Evolutionary conservation across 2,329 filamentous ascomycete genomes (phyloP).

Genomic region (Erysiphe pulchra): DNA sequence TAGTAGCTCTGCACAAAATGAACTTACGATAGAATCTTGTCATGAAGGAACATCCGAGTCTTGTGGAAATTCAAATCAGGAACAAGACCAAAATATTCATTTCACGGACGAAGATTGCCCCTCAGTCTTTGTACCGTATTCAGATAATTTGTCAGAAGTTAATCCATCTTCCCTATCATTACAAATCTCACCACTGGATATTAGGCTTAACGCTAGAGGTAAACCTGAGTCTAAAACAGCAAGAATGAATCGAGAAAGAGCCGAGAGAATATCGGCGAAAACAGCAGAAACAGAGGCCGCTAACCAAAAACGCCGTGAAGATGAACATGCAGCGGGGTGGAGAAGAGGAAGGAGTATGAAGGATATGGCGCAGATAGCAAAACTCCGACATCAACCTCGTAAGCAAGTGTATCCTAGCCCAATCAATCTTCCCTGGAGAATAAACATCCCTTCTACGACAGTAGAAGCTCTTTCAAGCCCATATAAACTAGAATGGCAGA

Average conservation of each 20-base stretch:
- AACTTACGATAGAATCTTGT: not conserved
- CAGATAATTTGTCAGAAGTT: not conserved
- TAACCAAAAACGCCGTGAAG: not conserved
- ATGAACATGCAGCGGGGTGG: not conserved
- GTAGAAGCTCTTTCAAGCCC: not conserved
- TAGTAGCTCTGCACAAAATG: not conserved
- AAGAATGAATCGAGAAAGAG: not conserved
- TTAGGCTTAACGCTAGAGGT: not conserved
- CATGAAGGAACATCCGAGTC: not conserved
- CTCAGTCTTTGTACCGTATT: not conserved
- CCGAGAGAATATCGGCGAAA: not conserved
- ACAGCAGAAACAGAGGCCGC: not conserved
- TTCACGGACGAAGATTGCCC: not conserved
- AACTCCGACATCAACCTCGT: not conserved
- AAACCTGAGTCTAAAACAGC: not conserved
- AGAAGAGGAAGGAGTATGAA: not conserved
- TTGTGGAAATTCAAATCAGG: not conserved
- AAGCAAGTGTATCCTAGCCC: not conserved
- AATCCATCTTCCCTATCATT: not conserved
- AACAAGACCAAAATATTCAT: not conserved
- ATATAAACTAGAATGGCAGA: not conserved
- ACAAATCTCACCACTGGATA: not conserved
- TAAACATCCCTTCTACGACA: not conserved
- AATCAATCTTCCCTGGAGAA: not conserved
- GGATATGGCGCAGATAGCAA: not conserved